Base-by-base conservation (phyloP, 2,329 filamentous ascomycete genomes). In the Cercospora berteroae region DNA sequence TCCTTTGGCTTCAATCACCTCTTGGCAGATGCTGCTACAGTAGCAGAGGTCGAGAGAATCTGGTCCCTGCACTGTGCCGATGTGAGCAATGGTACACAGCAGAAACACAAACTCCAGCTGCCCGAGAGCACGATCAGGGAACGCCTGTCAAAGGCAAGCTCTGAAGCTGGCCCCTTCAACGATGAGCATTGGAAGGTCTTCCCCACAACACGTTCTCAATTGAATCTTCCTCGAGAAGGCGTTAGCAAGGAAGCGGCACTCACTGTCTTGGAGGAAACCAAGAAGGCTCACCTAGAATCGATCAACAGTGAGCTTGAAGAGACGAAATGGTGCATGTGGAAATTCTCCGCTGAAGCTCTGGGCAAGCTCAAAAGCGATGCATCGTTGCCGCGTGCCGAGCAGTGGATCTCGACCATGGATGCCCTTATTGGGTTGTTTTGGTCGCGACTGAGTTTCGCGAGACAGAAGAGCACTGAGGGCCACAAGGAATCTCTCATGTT, bases 361-460 rank as follows among this genome's bases (percentile, higher is more conserved):
- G 67, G 63, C 5, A 60, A 64, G 9, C 48, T 72, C 31, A 72
- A 70, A 52, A 60, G 63, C 31, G 67, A 63, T 36, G 68, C 68
- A 16, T 64, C 67, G 4, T 61, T 52, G 9, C 23, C 39, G n/a
- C 48, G 63, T 42, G 20, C 48, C 3, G 44, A 48, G 12, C 31
- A 61, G 33, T 72, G 70, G 70, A 72, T 72, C 31, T 72, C 70
- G 10, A 72, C 70, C 18, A 69, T 69, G 65, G 62, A 72, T 42
- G 70, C 68, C 5, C 18, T 72, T 13, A 48, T 70, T 29, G 69
- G 67, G 2, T 65, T 72, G 2, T 70, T 72, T 61, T 72, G 68
- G 70, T 72, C 70, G 12, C 64, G 70, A 27, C 36, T 68, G 4
- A 33, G 63, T 16, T 48, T 57, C 12, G 58, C 55, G 9, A 66